phyloP scores from a whole-genome alignment of 2,329 filamentous ascomycete species.

The Aureobasidium sp. region DNA sequence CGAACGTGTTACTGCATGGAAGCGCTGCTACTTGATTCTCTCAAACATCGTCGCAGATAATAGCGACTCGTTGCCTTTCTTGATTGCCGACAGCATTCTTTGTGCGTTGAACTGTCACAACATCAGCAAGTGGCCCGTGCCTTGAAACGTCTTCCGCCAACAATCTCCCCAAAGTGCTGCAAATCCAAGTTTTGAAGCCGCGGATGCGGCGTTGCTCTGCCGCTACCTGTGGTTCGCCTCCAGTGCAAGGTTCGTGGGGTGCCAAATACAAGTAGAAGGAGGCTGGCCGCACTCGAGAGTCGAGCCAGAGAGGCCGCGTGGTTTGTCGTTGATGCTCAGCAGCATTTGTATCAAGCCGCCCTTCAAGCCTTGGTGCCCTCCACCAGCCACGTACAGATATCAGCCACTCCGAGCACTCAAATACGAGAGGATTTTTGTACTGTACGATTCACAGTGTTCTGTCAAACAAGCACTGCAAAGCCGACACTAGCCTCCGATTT shows the following conservation, averaged over 20 bases:
- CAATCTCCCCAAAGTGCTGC: conserved; percentile 5
- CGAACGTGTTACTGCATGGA: background rate
- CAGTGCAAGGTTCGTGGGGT: background rate
- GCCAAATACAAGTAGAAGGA: background rate
- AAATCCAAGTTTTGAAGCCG: background rate
- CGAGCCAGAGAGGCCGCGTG: background rate
- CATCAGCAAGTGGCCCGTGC: conserved; percentile 4
- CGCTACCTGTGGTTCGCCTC: background rate
- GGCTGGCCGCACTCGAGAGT: background rate
- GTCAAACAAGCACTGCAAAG: no score
- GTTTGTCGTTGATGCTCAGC: background rate
- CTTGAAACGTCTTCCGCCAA: background rate
- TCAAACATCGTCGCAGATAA: background rate
- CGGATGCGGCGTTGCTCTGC: background rate
- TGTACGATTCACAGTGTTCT: no score
- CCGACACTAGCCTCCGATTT: no score
- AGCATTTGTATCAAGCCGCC: background rate
- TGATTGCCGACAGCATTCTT: background rate
- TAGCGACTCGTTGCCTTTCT: background rate
- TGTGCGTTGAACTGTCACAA: background rate
- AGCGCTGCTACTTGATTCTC: background rate
- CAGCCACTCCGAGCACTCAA: background rate
- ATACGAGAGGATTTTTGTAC: background rate
- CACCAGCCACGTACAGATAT: background rate
- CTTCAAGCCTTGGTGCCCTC: background rate